Base-by-base conservation (phyloP, 768 basidiomycete species). In the Phaeolepiota aurea region DNA sequence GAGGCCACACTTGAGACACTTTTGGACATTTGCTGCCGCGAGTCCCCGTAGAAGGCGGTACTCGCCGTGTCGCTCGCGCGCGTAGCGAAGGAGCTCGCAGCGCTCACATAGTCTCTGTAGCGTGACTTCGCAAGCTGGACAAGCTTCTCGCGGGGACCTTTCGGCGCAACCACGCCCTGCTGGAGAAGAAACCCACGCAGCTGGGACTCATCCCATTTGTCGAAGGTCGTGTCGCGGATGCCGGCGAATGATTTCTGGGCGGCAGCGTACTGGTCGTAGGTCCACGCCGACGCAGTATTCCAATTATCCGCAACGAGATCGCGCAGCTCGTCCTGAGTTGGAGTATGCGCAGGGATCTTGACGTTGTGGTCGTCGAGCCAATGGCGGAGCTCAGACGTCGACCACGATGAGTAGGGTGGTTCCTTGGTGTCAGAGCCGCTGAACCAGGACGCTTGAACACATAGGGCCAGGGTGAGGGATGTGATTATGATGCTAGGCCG, bases 81-180 rank as follows among this genome's bases (percentile, higher is more conserved):
- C 19, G 69, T 60, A 20, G 72, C 64, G 43, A 74, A 75, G 13
- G 71, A 69, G 32, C 70, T 71, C 2, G 82, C 80, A 4, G 82
- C 81, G 25, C 66, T 61, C 13, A 64, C 69, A 56, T 80, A 87
- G 4, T 69, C 65, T 5, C 65, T 61, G 51, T 84, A 84, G 56
- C 76, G 74, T 45, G 76, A 71, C 64, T 85, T 85, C 19, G 87
- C 91, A 30, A 87, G 69, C 12, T 84, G 62, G 15, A 86, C 67
- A 15, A 97, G 77, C 52, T 90, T 76, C 54, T 96, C 93, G 41
- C 73, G 70, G 2, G 80, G 80, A 2, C 85, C 83, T 20, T 74
- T 72, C 11, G 93, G 92, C 4, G 82, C 75, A 37, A 98, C 77
- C 44, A 94, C 69, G 31, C 92, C 92, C 49, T 94, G 84, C 52